Percentiles rank a stretch among this genome's conserved stretches.
These are phyloP conservation scores for Pythium apleroticum DNA, from an alignment of 352 stramenopile species.

Conservation along the genomic window DNA sequence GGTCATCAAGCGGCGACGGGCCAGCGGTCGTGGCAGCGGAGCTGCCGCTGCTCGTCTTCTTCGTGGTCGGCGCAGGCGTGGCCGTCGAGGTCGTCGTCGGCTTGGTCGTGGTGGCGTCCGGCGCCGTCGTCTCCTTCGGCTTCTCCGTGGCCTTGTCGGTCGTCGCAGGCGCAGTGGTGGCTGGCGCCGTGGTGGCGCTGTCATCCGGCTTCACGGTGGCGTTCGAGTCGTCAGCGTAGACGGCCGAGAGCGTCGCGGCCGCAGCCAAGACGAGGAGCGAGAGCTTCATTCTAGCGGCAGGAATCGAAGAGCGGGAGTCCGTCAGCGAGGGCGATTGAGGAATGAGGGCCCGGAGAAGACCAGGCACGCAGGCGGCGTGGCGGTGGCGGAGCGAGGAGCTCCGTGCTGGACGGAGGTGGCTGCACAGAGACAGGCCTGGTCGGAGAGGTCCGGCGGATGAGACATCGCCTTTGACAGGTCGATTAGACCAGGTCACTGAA, in stretches of 20 bases:
- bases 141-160: conserved; percentile 1
- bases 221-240: not conserved
- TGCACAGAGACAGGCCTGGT: not conserved
- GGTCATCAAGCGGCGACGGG: not conserved
- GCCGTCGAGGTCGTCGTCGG: not conserved
- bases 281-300: conserved; percentile 8
- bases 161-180: not conserved
- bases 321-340: not conserved
- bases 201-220: not conserved
- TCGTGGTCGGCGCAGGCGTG: conserved; percentile 2
- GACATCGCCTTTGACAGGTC: not conserved
- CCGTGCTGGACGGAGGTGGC: not conserved
- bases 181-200: not conserved
- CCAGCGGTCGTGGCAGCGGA: not conserved
- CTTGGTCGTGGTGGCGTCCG: not conserved
- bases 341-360: not conserved
- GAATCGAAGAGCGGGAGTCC: not conserved
- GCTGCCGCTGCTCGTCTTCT: not conserved
- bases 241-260: conserved; percentile 2
- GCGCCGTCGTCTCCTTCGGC: not conserved
- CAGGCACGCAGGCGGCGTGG: not conserved
- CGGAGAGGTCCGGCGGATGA: not conserved
- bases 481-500: not conserved
- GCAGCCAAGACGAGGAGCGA: conserved; percentile 8
- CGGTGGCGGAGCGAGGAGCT: not conserved